A percentile compares a stretch with the other conserved stretches of the same genome.
Conservation (phyloP, 306 rosid species). For the Betula pendula region DNA sequence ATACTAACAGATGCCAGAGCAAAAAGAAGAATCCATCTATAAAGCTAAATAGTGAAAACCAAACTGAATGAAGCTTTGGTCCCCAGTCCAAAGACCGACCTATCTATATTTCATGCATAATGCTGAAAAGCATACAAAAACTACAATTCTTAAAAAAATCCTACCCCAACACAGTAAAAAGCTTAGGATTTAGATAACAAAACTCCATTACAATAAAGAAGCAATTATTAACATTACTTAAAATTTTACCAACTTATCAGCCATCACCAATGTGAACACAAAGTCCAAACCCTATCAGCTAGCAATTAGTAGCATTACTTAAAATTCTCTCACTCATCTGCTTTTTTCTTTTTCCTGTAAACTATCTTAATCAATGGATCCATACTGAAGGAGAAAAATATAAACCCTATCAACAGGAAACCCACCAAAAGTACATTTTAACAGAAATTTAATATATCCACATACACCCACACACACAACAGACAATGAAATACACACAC, state of each 20-base stretch:
- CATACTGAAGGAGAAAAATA: background rate
- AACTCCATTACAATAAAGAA: background rate
- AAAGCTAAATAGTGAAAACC: background rate
- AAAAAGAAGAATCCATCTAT: background rate
- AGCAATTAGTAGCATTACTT: no score
- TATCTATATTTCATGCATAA: background rate
- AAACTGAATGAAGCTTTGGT: background rate
- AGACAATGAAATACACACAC: background rate
- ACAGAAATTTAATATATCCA: background rate
- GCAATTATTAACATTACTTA: background rate
- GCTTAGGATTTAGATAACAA: background rate
- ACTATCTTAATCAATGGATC: background rate
- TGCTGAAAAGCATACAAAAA: background rate
- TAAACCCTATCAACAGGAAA: background rate
- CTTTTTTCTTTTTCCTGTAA: background rate
- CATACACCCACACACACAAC: background rate
- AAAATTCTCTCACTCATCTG: background rate
- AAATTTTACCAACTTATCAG: background rate
- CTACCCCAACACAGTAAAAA: background rate
- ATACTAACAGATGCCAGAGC: background rate
- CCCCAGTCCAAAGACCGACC: background rate
- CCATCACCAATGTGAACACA: background rate
- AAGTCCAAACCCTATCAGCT: no score
- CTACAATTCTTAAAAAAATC: background rate
- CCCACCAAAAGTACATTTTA: background rate